These are phyloP conservation scores for Pleurotus platypus DNA, from an alignment of 768 basidiomycete genomes.

Conservation along the genomic window DNA sequence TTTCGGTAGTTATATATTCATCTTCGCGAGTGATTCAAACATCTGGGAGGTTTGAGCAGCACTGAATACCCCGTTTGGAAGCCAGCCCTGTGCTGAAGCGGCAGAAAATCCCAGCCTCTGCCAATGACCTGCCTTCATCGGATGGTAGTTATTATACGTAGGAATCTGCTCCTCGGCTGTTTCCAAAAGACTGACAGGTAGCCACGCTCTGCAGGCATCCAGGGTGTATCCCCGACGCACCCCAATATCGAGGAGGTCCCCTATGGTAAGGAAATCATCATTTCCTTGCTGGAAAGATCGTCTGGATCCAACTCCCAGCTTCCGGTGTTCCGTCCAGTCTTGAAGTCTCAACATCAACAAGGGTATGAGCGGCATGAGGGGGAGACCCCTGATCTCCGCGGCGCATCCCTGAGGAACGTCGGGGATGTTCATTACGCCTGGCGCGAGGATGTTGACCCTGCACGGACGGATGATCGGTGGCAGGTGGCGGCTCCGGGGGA, in stretches of 20 bases:
- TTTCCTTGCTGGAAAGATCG: not conserved
- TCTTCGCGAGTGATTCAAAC: no score
- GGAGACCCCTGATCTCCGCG: constrained; percentile 4
- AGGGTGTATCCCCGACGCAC: no score
- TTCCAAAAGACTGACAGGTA: no score
- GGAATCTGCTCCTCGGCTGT: no score
- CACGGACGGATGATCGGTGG: not conserved
- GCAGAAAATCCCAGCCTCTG: no score
- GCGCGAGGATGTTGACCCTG: constrained; percentile 15
- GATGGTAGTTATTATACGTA: not conserved
- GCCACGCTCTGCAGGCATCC: no score
- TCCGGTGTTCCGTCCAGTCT: not conserved
- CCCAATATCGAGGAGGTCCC: no score
- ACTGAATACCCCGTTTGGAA: no score
- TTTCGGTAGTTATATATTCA: no score
- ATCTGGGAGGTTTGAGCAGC: no score
- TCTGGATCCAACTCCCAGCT: not conserved
- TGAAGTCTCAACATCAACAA: not conserved
- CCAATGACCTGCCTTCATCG: no score
- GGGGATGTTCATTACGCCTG: constrained; percentile 13
- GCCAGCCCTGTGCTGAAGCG: no score
- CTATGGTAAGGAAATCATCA: not conserved
- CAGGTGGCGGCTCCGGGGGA: not conserved
- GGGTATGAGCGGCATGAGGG: constrained; percentile 3
- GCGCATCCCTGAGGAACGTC: constrained; percentile 9